phyloP scores from a whole-genome alignment of 2,329 filamentous ascomycete genomes.

The Mycosphaerella sp. region DNA sequence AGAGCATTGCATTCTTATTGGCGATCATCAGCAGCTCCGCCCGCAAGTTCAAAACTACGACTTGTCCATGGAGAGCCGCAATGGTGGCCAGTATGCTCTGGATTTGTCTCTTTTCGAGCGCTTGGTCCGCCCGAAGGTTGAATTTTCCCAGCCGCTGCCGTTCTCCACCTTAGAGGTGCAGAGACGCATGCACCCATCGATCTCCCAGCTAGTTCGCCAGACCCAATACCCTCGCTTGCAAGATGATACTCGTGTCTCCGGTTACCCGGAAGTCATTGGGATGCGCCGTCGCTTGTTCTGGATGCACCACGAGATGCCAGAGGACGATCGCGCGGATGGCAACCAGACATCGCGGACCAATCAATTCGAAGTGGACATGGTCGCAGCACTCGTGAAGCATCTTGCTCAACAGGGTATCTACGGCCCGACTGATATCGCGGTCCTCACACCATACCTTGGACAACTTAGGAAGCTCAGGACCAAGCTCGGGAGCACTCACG shows the following conservation, averaged over 20 bases:
- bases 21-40: constrained; percentile 58
- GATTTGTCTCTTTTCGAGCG: constrained; percentile 59
- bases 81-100: constrained; percentile 45
- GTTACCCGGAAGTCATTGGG: constrained; percentile 41
- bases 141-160: background rate
- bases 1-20: constrained; percentile 58
- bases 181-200: constrained; percentile 59
- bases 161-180: constrained; percentile 45
- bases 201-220: constrained; percentile 53
- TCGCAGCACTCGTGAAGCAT: constrained; percentile 56
- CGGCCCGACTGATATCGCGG: constrained; percentile 55
- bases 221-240: constrained; percentile 53
- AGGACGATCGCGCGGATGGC: constrained; percentile 32
- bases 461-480: constrained; percentile 50
- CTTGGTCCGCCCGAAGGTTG: constrained; percentile 38
- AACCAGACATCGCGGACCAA: constrained; percentile 47
- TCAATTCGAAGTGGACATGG: constrained; percentile 58
- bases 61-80: constrained; percentile 45
- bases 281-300: constrained; percentile 53
- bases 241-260: constrained; percentile 39
- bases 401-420: constrained; percentile 61
- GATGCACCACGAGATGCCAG: constrained; percentile 52
- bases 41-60: constrained; percentile 53
- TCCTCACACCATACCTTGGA: constrained; percentile 61
- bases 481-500: constrained; percentile 4